Percentiles rank a stretch among this genome's conserved stretches.
Evolutionary conservation across 1,284 basidiomycete species (phyloP).

Genomic region (Cryptococcus neoformans): DNA sequence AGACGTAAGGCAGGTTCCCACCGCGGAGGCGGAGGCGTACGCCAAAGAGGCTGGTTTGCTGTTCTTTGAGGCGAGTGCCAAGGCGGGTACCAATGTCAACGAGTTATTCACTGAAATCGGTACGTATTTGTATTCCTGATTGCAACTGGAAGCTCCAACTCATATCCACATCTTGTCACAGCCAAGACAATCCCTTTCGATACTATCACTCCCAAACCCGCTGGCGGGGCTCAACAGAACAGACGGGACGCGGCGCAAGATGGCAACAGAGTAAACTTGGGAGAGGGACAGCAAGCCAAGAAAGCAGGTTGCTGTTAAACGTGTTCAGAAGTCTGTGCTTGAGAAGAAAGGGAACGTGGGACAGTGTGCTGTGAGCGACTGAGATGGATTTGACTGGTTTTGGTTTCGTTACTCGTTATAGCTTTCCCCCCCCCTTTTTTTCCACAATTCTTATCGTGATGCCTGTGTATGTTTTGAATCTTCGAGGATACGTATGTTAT

Average conservation of each 20-base stretch:
- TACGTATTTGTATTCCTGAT: conserved; percentile 49
- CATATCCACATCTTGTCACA: conserved; percentile 39
- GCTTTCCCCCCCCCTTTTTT: not conserved
- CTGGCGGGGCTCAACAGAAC: conserved; percentile 47
- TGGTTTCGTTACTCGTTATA: not conserved
- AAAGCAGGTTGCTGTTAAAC: conserved; percentile 45
- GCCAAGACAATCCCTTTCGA: conserved; percentile 97
- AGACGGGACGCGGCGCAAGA: conserved; percentile 55
- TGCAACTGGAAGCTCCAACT: not conserved
- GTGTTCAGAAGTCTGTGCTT: not conserved
- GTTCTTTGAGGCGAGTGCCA: conserved; percentile 98
- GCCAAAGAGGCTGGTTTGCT: conserved; percentile 87
- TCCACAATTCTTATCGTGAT: not conserved
- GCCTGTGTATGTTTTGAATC: not conserved
- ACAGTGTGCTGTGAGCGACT: too few relatives aligned
- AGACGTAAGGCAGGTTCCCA: conserved; percentile 77
- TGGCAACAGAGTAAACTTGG: conserved; percentile 66
- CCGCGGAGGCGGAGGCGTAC: conserved; percentile 94
- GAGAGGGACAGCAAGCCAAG: conserved; percentile 55
- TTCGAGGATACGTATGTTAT: not conserved
- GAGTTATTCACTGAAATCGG: conserved; percentile 99
- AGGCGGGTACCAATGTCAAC: conserved; percentile 94
- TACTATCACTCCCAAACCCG: conserved; percentile 75
- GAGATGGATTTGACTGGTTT: not conserved
- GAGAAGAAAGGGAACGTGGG: too few relatives aligned